Evolutionary conservation across 768 basidiomycete species (phyloP), one percentile per base, ranked within the genome.

Genomic region (Imleria badia): DNA sequence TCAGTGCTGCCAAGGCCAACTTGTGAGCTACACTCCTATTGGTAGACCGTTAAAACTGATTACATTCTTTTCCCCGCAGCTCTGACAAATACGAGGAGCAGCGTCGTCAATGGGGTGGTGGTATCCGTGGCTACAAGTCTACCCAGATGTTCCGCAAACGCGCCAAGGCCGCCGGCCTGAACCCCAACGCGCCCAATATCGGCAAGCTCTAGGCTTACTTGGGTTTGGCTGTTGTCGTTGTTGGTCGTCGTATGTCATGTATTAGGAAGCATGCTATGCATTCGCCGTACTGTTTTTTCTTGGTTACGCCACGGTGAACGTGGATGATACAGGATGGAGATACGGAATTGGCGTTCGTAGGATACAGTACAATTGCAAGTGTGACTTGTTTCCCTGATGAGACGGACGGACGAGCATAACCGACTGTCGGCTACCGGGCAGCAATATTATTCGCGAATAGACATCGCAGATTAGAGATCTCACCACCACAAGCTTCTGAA

Each of bases 1-100:
- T 98, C 69, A 87, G 85, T 64, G 94, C 96, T 56, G 85, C 93
- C 63, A 98, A 98, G 81, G 91, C 93, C 59, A 99, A 98, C 82
- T 98, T 95, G 94, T 91, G 73, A 56, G 94, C 83, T 52, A 9
- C 34, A 36, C 17, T 10, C 17, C 13, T 7, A 26, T 20, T 26
- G 6, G 5, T 29, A 40, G 12, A 14, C 20, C 22, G 8, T 40
- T 35, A 14, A 20, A 30, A 6, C 44, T 68, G 15, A 66, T 33
- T 17, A 7, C n/a, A 1, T 49, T 22, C 0, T 26, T 44, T 31
- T 30, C 48, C 2, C 5, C 12, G 1, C 58, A 91, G 89, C 82
- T 78, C 87, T 52, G 91, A 92, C 75, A 98, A 96, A 78, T 91
- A 91, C 76, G 95, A 96, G 62, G 94, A 95, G 65, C 81, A 87